Base-by-base conservation (phyloP, 108 stramenopile species). In the Conticribra guillardii region DNA sequence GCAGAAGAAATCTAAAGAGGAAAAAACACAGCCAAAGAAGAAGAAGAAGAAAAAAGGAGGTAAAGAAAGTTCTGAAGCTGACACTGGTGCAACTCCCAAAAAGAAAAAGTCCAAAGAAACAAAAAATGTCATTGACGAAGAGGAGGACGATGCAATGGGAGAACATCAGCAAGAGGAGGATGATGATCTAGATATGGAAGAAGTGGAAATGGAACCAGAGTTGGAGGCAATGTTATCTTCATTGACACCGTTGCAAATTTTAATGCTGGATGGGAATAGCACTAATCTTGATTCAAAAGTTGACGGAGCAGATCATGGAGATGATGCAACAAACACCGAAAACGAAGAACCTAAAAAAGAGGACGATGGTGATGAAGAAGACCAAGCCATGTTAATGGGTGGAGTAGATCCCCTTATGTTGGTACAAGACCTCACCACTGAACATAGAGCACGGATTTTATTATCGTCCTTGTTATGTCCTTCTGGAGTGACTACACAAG, bases 391-490 rank as follows among this genome's bases (percentile, higher is more conserved):
- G 57, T 30, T 16, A 24, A 51, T 9, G 31, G 67, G n/a, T 27
- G 58, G n/a, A 29, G 58, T 65, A 9, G 49, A 79, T 69, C 73
- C 78, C 0, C 29, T 41, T 3, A 51, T 26, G n/a, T 0, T 82
- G 1, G 23, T 85, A n/a, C 24, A 64, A 44, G 68, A 76, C 27
- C 26, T 91, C 41, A 71, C 88, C 9, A 60, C 89, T 0, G 64
- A 76, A 49, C 69, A 85, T 28, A 80, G 93, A 34, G 93, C 87
- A 0, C 53, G 82, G 60, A 64, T 85, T 30, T 54, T 89, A 1
- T 80, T 96, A 1, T 61, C 87, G 11, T 90, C 90, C 31, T 70
- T 95, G 30, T 50, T 96, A 0, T 63, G 60, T 24, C 89, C 90
- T 3, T 69, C 82, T 7, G 64, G 56, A 23, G 79, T 89, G 18